Base-by-base conservation (phyloP, 306 rosid genomes). In the Medicago arabica region DNA sequence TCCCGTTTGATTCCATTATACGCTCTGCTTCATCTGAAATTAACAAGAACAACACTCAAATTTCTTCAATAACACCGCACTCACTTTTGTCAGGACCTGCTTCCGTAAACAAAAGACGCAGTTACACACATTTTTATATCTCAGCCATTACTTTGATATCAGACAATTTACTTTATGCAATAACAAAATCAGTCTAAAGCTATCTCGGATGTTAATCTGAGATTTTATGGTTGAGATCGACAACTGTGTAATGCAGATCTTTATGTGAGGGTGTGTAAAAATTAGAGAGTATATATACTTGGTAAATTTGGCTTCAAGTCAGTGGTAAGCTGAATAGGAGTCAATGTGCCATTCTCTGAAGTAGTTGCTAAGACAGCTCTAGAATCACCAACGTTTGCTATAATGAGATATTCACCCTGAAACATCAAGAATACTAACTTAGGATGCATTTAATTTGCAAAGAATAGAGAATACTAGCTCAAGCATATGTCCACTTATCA, bases 1-100 rank as follows among this genome's bases (percentile, higher is more conserved):
- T 44, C 25, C 97, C 97, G 21, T 73, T 85, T 5, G 86, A 89
- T 16, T 81, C 58, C 40, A 8, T 74, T 77, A 91, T 91, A 38
- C 93, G 80, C 66, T 87, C 88, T n/a, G 90, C 92, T 75, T 91
- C 97, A 83, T 89, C 93, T 87, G 84, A 14, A 50, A 40, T 12
- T 55, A 70, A 18, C 75, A 57, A 76, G 13, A 28, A 28, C 31
- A 28, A 28, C 31, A 28, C 31, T 28, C 31, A 28, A 28, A 28
- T 28, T 28, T 28, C 31, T 28, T 28, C 31, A 28, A 28, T 28
- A 28, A 3, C 31, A 3, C 3, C 4, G 0, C 31, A 28, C 31
- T 3, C 4, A 3, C 31, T 28, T 28, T 3, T 28, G 43, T 39
- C 1, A 2, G 10, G 9, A 39, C 8, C 43, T 39, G 31, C 31